Conservation (phyloP, 2,329 filamentous ascomycete species). For the Zasmidium citrigriseum region DNA sequence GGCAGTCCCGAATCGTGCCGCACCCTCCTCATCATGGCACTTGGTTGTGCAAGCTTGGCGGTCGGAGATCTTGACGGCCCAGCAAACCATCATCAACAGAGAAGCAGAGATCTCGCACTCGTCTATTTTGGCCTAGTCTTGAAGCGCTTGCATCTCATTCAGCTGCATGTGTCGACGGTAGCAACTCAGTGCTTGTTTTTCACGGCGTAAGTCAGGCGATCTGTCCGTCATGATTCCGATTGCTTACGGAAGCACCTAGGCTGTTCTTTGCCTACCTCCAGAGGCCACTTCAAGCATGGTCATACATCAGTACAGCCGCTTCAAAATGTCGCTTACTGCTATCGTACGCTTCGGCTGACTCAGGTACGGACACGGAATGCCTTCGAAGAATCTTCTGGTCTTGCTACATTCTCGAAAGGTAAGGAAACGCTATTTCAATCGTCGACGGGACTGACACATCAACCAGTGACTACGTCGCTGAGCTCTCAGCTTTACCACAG, state of each 20-base stretch:
- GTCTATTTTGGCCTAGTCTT: neutral
- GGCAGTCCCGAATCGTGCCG: slow-evolving; percentile 10
- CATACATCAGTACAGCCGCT: slow-evolving; percentile 15
- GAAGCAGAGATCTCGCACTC: neutral
- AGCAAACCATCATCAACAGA: neutral
- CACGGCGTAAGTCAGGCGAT: too few relatives aligned
- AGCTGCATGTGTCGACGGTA: slow-evolving; percentile 11
- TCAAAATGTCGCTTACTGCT: slow-evolving; percentile 14
- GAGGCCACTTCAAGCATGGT: slow-evolving; percentile 15
- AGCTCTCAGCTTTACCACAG: slow-evolving; percentile 14
- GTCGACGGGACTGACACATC: too few relatives aligned
- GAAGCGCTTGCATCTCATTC: slow-evolving; percentile 5
- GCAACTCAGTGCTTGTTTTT: slow-evolving; percentile 17
- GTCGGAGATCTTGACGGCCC: slow-evolving; percentile 1
- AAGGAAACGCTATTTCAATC: too few relatives aligned
- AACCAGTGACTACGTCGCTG: slow-evolving; percentile 17
- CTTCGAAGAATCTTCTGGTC: slow-evolving; percentile 17
- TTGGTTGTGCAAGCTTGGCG: slow-evolving; percentile 7
- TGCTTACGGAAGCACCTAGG: too few relatives aligned
- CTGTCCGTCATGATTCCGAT: too few relatives aligned
- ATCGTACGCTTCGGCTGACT: slow-evolving; percentile 17
- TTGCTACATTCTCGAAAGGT: slow-evolving; percentile 14
- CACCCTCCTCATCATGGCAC: slow-evolving; percentile 12
- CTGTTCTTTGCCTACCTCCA: slow-evolving; percentile 18
- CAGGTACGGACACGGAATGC: slow-evolving; percentile 14